Evolutionary conservation across 1,284 basidiomycete genomes (phyloP).

Genomic region (Ganoderma sinense): DNA sequence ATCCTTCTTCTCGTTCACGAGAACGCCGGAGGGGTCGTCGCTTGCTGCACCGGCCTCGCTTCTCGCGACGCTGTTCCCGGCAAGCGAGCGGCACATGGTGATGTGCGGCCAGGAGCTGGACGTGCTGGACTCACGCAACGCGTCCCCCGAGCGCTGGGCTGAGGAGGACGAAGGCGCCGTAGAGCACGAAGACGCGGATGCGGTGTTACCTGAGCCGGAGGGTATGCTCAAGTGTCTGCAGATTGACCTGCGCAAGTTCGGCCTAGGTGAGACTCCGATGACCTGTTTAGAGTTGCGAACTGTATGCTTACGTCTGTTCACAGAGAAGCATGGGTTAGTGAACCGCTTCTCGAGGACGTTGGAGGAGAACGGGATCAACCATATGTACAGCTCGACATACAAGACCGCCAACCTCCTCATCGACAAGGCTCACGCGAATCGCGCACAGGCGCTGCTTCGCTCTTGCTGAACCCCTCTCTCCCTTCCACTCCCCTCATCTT

Average conservation of each 20-base stretch:
- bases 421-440: constrained; percentile 40
- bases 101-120: constrained; percentile 75
- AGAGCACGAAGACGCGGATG: constrained; percentile 43
- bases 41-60: constrained; percentile 69
- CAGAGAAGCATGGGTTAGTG: constrained; percentile 80
- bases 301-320: constrained; percentile 7
- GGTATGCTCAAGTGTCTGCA: constrained; percentile 68
- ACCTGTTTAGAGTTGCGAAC: constrained; percentile 1
- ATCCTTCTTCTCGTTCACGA: constrained; percentile 82
- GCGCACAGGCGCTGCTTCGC: constrained; percentile 40
- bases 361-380: constrained; percentile 76
- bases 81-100: constrained; percentile 74
- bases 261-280: constrained; percentile 57
- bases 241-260: constrained; percentile 74
- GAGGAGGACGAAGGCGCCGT: constrained; percentile 44
- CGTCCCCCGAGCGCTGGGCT: constrained; percentile 39
- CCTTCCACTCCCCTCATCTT: neutral
- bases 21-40: constrained; percentile 76
- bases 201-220: constrained; percentile 42
- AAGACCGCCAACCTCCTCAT: constrained; percentile 87
- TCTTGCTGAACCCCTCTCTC: constrained; percentile 35
- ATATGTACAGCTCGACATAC: constrained; percentile 86
- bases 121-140: constrained; percentile 55
- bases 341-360: constrained; percentile 79
- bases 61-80: constrained; percentile 71